A percentile compares a stretch with the other conserved stretches of the same genome.
Evolutionary conservation across 306 rosid species (phyloP).

Genomic region (Chamaecrista fasciculata): DNA sequence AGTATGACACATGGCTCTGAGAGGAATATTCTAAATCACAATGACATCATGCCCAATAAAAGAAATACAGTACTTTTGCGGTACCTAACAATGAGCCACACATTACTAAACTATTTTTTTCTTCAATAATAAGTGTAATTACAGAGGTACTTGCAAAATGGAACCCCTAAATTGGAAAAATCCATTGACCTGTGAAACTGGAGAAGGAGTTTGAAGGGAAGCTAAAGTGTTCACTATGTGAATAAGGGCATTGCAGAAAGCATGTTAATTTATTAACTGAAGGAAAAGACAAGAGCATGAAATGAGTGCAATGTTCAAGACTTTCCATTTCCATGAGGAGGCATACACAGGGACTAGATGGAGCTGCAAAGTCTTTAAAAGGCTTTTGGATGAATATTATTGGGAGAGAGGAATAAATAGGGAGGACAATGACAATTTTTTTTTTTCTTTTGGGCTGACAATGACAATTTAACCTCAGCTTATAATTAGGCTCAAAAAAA

Average conservation of each 20-base stretch:
- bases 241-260: constrained; percentile 21
- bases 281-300: constrained; percentile 25
- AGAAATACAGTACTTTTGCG: constrained; percentile 26
- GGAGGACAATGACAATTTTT: constrained; percentile 33
- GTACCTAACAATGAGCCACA: constrained; percentile 20
- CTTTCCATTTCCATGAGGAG: constrained; percentile 24
- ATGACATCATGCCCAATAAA: constrained; percentile 27
- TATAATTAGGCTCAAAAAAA: constrained; percentile 20
- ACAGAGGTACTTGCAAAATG: not conserved
- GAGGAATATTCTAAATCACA: constrained; percentile 39
- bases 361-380: constrained; percentile 12
- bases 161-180: not conserved
- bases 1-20: constrained; percentile 28
- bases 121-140: too few relatives aligned
- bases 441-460: too few relatives aligned
- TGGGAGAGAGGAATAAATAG: constrained; percentile 20
- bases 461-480: too few relatives aligned
- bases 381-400: constrained; percentile 23
- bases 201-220: constrained; percentile 21
- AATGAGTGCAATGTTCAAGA: constrained; percentile 21
- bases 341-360: constrained; percentile 28
- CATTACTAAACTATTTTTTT: not conserved
- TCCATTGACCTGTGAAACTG: not conserved
- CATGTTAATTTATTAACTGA: constrained; percentile 18
- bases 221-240: not conserved